phyloP scores from a whole-genome alignment of 202 grass and related monocot genomes.

The Musa balbisiana region DNA sequence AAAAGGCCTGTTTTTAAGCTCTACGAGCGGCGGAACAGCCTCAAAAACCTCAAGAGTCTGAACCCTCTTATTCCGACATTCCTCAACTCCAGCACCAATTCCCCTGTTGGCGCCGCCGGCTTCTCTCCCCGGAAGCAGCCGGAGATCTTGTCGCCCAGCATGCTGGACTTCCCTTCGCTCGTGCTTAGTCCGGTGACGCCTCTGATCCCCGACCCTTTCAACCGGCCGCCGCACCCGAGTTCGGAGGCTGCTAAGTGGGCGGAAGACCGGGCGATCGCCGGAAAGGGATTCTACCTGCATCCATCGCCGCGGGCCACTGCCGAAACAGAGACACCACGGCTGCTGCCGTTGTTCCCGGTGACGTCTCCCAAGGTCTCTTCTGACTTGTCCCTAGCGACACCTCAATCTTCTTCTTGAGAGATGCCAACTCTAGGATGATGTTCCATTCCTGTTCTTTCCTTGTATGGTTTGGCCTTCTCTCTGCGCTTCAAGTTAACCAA shows the following conservation, averaged over 20 bases:
- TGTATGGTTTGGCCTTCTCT: background rate
- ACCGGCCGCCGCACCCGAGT: slow-evolving; percentile 39
- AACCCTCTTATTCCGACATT: slow-evolving; percentile 48
- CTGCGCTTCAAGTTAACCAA: background rate
- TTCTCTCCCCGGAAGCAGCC: slow-evolving; percentile 25
- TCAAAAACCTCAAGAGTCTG: slow-evolving; percentile 82
- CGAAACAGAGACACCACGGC: slow-evolving; percentile 44
- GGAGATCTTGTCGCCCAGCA: slow-evolving; percentile 60
- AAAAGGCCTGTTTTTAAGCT: slow-evolving; percentile 81
- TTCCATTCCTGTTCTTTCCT: slow-evolving; percentile 2
- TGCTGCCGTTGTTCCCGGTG: slow-evolving; percentile 80
- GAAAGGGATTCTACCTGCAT: slow-evolving; percentile 69
- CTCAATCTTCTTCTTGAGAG: background rate
- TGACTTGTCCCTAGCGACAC: background rate
- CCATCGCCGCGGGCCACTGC: slow-evolving; percentile 50
- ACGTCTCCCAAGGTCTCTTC: slow-evolving; percentile 31
- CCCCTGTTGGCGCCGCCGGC: slow-evolving; percentile 8
- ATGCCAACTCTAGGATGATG: background rate
- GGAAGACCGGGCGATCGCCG: slow-evolving; percentile 65
- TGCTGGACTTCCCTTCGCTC: slow-evolving; percentile 79
- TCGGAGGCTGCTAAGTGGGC: slow-evolving; percentile 11
- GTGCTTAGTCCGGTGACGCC: slow-evolving; percentile 89
- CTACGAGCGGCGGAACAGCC: slow-evolving; percentile 71
- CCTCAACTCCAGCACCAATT: background rate
- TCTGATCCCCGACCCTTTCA: slow-evolving; percentile 67